Evolutionary conservation across 495 filamentous ascomycete species (phyloP), one percentile per base, ranked within the genome.

Genomic region (Tuber melanosporum): DNA sequence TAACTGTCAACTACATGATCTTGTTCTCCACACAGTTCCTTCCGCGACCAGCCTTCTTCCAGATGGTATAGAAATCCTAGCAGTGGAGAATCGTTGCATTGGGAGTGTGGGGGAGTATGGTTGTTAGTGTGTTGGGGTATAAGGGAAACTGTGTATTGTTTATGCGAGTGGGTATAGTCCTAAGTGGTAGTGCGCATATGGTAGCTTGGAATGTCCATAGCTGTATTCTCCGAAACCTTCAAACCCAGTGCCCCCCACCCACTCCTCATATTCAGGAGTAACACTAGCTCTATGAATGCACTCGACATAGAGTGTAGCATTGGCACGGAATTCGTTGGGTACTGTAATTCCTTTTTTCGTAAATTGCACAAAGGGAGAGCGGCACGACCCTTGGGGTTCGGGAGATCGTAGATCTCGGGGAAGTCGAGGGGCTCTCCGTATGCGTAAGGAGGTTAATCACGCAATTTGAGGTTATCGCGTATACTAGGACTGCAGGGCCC

Each of bases 321-420:
- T 83, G 3, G 83, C 84, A 26, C 80, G 84, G 36, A 92, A 46
- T 20, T 86, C 83, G 44, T 87, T 78, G 0, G 89, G 39, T 41
- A 41, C 39, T 41, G 87, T 19, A 92, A 84, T 32, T 82, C 76
- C 80, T 88, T 86, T 86, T 80, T 85, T 88, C 49, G 87, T 85
- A 8, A 92, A 83, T 75, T 75, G 92, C 90, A 82, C 92, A 91
- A 91, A n/a, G 87, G 89, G 19, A 93, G 84, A 8, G 89, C 91
- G 36, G 92, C 83, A 41, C 90, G 83, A 2, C 91, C 91, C 32
- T 88, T 88, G 0, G 89, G 86, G 81, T 88, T 88, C 20, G 92
- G 83, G 14, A 93, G 76, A 12, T 91, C 87, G 81, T 85, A 85
- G 79, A 91, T 91, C 85, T 92, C 90, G 14, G 82, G 42, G 82